These are phyloP conservation scores for Phytopythium cucurbitacearum DNA, from an alignment of 352 stramenopile genomes.

Conservation along the genomic window DNA sequence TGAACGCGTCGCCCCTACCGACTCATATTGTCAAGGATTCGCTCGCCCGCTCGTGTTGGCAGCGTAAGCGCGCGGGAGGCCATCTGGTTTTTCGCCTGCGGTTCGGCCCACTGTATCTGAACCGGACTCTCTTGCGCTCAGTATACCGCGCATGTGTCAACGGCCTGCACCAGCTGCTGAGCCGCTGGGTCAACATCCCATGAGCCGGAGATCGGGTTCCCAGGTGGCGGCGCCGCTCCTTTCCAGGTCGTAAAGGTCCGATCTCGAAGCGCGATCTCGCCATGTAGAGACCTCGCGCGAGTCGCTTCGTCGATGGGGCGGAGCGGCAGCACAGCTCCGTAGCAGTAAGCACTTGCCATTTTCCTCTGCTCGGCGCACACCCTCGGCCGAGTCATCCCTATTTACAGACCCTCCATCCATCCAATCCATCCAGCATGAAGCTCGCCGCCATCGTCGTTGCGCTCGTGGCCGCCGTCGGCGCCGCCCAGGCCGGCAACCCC, in stretches of 20 bases:
- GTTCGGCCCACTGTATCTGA: too few relatives aligned
- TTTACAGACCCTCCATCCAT: background rate
- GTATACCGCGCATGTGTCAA: too few relatives aligned
- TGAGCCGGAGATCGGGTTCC: conserved; percentile 4
- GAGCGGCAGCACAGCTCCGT: background rate
- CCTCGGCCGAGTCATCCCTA: conserved; percentile 2
- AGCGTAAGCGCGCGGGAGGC: too few relatives aligned
- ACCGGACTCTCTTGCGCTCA: too few relatives aligned
- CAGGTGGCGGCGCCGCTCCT: conserved; percentile 3
- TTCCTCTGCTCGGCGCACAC: conserved; percentile 14
- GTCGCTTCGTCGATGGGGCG: background rate
- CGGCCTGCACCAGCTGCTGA: too few relatives aligned
- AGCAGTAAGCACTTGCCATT: conserved; percentile 18
- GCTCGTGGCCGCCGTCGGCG: conserved; percentile 18
- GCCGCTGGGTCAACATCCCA: background rate
- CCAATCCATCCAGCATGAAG: conserved; percentile 29
- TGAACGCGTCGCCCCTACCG: too few relatives aligned
- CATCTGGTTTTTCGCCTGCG: too few relatives aligned
- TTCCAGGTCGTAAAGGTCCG: conserved; percentile 6
- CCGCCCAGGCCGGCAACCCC: conserved; percentile 11
- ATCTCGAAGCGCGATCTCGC: background rate
- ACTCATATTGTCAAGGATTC: too few relatives aligned
- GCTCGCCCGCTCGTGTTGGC: too few relatives aligned
- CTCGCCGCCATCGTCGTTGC: conserved; percentile 29
- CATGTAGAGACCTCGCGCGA: background rate